These are phyloP conservation scores for Nasturtium officinale DNA, from an alignment of 345 rosid genomes.

Conservation along the genomic window DNA sequence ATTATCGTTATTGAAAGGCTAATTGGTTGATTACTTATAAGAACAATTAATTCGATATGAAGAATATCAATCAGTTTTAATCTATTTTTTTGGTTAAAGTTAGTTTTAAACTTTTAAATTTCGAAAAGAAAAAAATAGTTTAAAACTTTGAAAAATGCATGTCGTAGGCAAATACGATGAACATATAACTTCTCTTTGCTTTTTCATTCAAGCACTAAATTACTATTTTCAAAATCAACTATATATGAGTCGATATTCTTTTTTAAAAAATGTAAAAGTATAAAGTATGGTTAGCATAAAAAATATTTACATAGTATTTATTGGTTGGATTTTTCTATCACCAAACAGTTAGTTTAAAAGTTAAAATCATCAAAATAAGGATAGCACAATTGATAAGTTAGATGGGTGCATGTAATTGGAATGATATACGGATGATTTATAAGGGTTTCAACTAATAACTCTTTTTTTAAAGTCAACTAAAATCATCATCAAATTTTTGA, in stretches of 20 bases:
- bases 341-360: not conserved
- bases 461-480: too few relatives aligned
- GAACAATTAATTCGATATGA: not conserved
- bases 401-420: slow-evolving; percentile 12
- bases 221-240: not conserved
- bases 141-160: not conserved
- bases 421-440: not conserved
- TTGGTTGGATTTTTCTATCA: not conserved
- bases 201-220: not conserved
- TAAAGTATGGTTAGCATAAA: not conserved
- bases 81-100: too few relatives aligned
- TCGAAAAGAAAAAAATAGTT: too few relatives aligned
- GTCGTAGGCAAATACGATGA: not conserved
- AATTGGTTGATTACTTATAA: slow-evolving; percentile 14
- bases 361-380: slow-evolving; percentile 4
- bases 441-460: not conserved
- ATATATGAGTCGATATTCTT: not conserved
- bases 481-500: not conserved
- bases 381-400: not conserved
- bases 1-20: not conserved
- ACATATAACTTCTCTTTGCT: not conserved
- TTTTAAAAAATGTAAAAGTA: not conserved
- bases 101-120: too few relatives aligned
- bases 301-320: not conserved
- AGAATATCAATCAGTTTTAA: not conserved